Evolutionary conservation across 768 basidiomycete genomes (phyloP).

Genomic region (Pleurotus tuber-regium): DNA sequence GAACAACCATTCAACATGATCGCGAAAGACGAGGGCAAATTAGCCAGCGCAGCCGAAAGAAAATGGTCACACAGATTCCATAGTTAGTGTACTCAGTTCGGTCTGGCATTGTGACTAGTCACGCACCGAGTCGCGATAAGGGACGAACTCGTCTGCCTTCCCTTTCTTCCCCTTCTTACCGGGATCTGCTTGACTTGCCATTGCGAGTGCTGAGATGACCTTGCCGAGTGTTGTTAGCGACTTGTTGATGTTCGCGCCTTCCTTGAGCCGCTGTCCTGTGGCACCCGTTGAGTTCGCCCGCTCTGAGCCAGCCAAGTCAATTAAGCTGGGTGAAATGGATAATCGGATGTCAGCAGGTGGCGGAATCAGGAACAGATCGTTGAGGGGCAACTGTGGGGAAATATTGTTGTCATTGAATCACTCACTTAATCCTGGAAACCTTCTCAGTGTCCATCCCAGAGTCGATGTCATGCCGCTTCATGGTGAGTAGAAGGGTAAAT

Average conservation of each 20-base stretch:
- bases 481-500: slow-evolving; percentile 91
- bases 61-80: too few relatives aligned
- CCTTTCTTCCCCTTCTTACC: slow-evolving; percentile 87
- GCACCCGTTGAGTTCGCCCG: slow-evolving; percentile 97
- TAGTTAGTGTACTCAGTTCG: slow-evolving; percentile 1
- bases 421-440: slow-evolving; percentile 93
- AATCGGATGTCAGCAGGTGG: slow-evolving; percentile 6
- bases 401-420: too few relatives aligned
- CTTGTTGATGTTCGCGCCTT: slow-evolving; percentile 99
- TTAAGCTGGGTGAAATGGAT: slow-evolving; percentile 57
- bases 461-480: slow-evolving; percentile 81
- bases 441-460: slow-evolving; percentile 96
- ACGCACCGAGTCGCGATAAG: slow-evolving; percentile 94
- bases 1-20: background rate
- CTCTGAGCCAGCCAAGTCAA: slow-evolving; percentile 96
- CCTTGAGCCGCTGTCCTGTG: slow-evolving; percentile 92
- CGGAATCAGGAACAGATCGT: slow-evolving; percentile 14
- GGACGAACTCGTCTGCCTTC: slow-evolving; percentile 89
- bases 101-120: background rate
- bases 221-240: slow-evolving; percentile 97
- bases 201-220: slow-evolving; percentile 90
- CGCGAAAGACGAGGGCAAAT: slow-evolving; percentile 2
- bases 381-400: too few relatives aligned
- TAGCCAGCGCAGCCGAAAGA: slow-evolving; percentile 6
- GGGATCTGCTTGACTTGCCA: slow-evolving; percentile 58